These are phyloP conservation scores for Monosporascus cannonballus DNA, from an alignment of 2,329 filamentous ascomycete genomes.

Conservation along the genomic window DNA sequence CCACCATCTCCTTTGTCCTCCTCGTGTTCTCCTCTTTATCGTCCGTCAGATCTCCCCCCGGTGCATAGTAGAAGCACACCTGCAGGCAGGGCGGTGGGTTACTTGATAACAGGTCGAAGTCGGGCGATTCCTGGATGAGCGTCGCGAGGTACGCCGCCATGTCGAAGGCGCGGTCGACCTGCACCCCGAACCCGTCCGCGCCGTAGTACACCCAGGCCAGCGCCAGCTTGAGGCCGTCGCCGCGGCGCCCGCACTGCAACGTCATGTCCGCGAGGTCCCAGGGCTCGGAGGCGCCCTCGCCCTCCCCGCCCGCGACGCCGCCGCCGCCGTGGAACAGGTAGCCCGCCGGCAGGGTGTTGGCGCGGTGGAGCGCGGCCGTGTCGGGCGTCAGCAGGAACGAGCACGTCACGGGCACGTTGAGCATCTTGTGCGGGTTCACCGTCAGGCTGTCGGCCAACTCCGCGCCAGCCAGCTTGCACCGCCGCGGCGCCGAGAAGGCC, in stretches of 20 bases:
- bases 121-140: slow-evolving; percentile 45
- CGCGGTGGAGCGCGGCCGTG: slow-evolving; percentile 67
- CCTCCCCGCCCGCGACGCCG: slow-evolving; percentile 32
- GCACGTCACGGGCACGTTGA: slow-evolving; percentile 84
- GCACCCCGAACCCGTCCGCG: slow-evolving; percentile 59
- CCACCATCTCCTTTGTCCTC: slow-evolving; percentile 43
- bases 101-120: slow-evolving; percentile 67
- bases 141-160: slow-evolving; percentile 63
- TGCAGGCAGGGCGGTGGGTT: slow-evolving; percentile 84
- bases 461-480: slow-evolving; percentile 59
- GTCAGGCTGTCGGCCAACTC: slow-evolving; percentile 76
- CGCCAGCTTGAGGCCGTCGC: slow-evolving; percentile 81
- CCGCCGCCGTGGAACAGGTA: slow-evolving; percentile 69
- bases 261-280: slow-evolving; percentile 92
- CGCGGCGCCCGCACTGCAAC: slow-evolving; percentile 83
- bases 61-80: slow-evolving; percentile 87
- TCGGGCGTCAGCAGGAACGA: slow-evolving; percentile 81
- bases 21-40: slow-evolving; percentile 40
- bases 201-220: slow-evolving; percentile 90
- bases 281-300: slow-evolving; percentile 42
- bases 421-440: slow-evolving; percentile 96
- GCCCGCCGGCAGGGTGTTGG: slow-evolving; percentile 80
- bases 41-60: slow-evolving; percentile 42
- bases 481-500: slow-evolving; percentile 64
- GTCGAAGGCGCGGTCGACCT: slow-evolving; percentile 68